These are phyloP conservation scores for Calonectria honghensis DNA, from an alignment of 2,329 filamentous ascomycete species.

Conservation along the genomic window DNA sequence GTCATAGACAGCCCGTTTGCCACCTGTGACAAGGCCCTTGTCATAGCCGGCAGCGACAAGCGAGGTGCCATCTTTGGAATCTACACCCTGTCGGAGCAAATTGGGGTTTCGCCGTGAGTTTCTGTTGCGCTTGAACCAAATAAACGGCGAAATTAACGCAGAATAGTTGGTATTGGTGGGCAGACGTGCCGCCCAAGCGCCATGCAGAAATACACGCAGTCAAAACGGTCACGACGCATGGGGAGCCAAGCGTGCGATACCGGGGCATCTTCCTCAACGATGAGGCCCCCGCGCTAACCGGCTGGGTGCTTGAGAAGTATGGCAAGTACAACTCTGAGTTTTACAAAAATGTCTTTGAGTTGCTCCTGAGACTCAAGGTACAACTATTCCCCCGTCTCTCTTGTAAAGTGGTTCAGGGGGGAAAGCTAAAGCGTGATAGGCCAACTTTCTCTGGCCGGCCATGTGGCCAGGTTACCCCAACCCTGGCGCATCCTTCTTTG, in stretches of 20 bases:
- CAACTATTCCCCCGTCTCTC: neutral
- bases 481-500: slow-evolving; percentile 77
- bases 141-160: slow-evolving; percentile 76
- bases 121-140: slow-evolving; percentile 68
- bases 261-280: slow-evolving; percentile 79
- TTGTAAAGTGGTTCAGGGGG: neutral
- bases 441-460: slow-evolving; percentile 85
- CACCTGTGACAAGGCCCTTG: slow-evolving; percentile 74
- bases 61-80: slow-evolving; percentile 81
- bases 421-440: slow-evolving; percentile 66
- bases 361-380: slow-evolving; percentile 59
- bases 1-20: slow-evolving; percentile 75
- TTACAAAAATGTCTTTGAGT: slow-evolving; percentile 78
- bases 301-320: slow-evolving; percentile 72
- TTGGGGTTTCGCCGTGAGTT: slow-evolving; percentile 71
- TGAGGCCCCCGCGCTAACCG: slow-evolving; percentile 66
- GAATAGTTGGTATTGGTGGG: slow-evolving; percentile 56
- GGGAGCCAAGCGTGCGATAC: slow-evolving; percentile 74
- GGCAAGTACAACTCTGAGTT: slow-evolving; percentile 74
- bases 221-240: slow-evolving; percentile 54
- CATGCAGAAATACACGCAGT: slow-evolving; percentile 27
- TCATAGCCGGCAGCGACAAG: slow-evolving; percentile 80
- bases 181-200: slow-evolving; percentile 41
- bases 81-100: slow-evolving; percentile 82
- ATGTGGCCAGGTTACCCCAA: slow-evolving; percentile 74